These are phyloP conservation scores for Puccinia brachypodii DNA, from an alignment of 1,284 basidiomycete genomes.

Conservation along the genomic window DNA sequence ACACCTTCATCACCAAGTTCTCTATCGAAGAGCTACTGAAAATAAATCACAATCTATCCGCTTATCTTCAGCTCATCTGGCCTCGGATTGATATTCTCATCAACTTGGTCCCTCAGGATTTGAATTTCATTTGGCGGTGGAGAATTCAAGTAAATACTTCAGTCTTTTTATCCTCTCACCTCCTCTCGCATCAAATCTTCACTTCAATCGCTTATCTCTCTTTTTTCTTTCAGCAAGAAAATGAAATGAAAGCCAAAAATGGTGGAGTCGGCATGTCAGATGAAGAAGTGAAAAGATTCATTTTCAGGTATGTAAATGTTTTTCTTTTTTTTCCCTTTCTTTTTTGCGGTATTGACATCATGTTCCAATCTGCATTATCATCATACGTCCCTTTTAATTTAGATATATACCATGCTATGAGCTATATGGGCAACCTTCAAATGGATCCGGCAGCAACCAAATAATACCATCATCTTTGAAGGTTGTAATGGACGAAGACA, in stretches of 20 bases:
- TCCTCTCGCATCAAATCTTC: too few species aligned
- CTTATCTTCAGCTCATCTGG: conserved; percentile 20
- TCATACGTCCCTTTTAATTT: not conserved
- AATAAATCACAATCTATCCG: conserved; percentile 23
- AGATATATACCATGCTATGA: conserved; percentile 45
- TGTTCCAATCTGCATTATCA: too few species aligned
- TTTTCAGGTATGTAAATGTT: conserved; percentile 11
- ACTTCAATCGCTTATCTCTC: not conserved
- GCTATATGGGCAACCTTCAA: not conserved
- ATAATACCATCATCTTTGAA: not conserved
- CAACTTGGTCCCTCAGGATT: conserved; percentile 29
- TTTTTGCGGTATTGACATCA: too few species aligned
- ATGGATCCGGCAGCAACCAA: not conserved
- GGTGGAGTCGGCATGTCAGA: conserved; percentile 40
- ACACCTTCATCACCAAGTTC: conserved; percentile 11
- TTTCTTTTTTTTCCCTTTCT: not conserved
- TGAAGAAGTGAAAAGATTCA: conserved; percentile 20
- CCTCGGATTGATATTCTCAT: conserved; percentile 14
- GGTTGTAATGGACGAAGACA: conserved; percentile 16
- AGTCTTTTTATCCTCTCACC: not conserved
- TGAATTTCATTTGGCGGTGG: conserved; percentile 32
- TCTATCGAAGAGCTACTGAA: conserved; percentile 6
- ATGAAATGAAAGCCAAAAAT: conserved; percentile 30
- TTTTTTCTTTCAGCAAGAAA: conserved; percentile 24
- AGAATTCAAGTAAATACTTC: conserved; percentile 30